Evolutionary conservation across 495 filamentous ascomycete species (phyloP), one percentile per base, ranked within the genome.

Genomic region (Parathielavia appendiculata): DNA sequence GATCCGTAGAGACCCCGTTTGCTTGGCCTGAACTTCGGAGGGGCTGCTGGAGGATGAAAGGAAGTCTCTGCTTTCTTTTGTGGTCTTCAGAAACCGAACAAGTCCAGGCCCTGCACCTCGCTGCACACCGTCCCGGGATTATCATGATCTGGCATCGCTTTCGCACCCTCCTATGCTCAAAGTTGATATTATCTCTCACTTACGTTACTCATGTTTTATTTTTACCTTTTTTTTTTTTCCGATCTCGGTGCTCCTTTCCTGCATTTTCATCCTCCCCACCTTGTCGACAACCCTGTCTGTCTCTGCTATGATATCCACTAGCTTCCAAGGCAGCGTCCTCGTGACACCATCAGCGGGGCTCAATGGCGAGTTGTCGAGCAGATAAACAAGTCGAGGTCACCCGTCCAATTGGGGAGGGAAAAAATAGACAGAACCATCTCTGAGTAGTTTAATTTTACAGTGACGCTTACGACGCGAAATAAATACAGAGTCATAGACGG

Each of bases 291-390:
- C 6, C 9, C 35, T 14, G 10, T 14, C 35, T 38, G 35, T 38
- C 13, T 38, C 35, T 10, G 8, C 13, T 38, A 11, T 5, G 34
- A 26, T 32, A 47, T n/a, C n/a, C n/a, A 30, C 26, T 30, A 20
- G 10, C 19, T 52, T 26, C 22, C 26, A 30, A 30, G 26, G 26
- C 26, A 38, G 32, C 39, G 44, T 40, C 38, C 54, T 43, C 54
- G 46, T 57, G 54, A 57, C 54, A 13, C 13, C 5, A 1, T 6
- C 34, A 13, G 54, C 45, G 46, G 54, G 44, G 35, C 17, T 34
- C n/a, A 30, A 30, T 11, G 46, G 9, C 39, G 44, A 32, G 34
- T 19, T 56, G 44, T 36, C 11, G 34, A 39, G 16, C 32, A 47
- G 34, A 38, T 12, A 32, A 20, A 17, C 43, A 48, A 57, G 35